A percentile compares a stretch with the other conserved stretches of the same genome.
These are phyloP conservation scores for Ambrosia artemisiifolia DNA, from an alignment of 129 eudicot species.

Conservation along the genomic window DNA sequence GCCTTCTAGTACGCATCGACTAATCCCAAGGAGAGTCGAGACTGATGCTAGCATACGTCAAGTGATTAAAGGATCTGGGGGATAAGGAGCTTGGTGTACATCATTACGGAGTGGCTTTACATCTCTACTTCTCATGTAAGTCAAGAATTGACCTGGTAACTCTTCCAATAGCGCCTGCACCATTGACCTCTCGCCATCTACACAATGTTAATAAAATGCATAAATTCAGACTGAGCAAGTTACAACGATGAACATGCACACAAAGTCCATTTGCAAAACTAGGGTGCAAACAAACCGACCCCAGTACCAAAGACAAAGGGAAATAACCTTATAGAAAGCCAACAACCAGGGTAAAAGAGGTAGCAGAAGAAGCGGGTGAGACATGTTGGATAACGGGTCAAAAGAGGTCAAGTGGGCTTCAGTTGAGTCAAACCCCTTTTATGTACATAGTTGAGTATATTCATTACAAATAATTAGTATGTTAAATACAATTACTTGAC, in stretches of 20 bases:
- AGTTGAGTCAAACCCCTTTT: background rate
- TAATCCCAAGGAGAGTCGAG: background rate
- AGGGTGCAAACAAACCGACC: too few relatives aligned
- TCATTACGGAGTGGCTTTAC: constrained; percentile 47
- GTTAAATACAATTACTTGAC: too few relatives aligned
- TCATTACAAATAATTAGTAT: too few relatives aligned
- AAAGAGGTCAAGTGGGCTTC: background rate
- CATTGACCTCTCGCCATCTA: constrained; percentile 71
- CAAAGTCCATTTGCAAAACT: background rate
- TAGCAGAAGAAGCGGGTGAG: background rate
- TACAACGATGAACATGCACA: background rate
- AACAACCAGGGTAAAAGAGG: too few relatives aligned
- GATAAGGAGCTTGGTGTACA: background rate
- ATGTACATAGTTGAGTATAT: too few relatives aligned
- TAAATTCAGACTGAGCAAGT: too few relatives aligned
- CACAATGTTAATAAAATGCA: constrained; percentile 4
- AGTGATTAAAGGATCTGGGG: constrained; percentile 8
- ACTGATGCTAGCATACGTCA: background rate
- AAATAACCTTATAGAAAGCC: background rate
- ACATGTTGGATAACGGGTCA: background rate
- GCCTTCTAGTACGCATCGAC: background rate
- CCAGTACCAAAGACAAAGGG: too few relatives aligned
- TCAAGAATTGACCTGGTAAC: constrained; percentile 84
- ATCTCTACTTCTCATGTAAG: constrained; percentile 80
- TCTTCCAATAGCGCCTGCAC: constrained; percentile 84